Evolutionary conservation across 148 eudicot genomes (phyloP).

Genomic region (Rhododendron kiyosumense): DNA sequence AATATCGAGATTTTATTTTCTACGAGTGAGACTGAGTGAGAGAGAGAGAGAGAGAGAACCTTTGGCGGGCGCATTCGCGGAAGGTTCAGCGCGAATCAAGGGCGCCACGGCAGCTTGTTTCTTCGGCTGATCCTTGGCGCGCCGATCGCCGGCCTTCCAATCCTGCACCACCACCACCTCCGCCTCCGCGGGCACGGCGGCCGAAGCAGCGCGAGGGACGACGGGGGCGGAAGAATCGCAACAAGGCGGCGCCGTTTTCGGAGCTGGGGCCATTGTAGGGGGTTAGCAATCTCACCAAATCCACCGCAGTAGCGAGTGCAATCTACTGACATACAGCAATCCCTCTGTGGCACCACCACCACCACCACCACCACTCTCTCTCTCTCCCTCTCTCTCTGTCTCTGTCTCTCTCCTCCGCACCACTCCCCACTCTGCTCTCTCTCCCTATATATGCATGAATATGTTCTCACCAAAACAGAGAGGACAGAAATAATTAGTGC

Average conservation of each 20-base stretch:
- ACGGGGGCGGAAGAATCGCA: constrained; percentile 14
- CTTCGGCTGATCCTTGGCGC: constrained; percentile 15
- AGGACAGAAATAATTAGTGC: neutral
- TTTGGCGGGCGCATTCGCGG: constrained; percentile 35
- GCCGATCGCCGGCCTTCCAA: constrained; percentile 17
- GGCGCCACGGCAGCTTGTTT: constrained; percentile 23
- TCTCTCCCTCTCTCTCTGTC: constrained; percentile 6
- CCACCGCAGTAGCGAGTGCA: constrained; percentile 39
- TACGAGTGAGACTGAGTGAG: neutral
- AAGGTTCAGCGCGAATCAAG: constrained; percentile 35
- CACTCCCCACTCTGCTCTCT: constrained; percentile 11
- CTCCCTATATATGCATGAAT: neutral
- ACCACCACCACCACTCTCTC: constrained; percentile 12
- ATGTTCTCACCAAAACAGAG: neutral
- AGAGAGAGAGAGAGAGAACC: constrained; percentile 17
- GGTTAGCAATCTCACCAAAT: constrained; percentile 56
- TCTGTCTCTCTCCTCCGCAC: constrained; percentile 7
- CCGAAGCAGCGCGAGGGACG: constrained; percentile 15
- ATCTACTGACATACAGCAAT: constrained; percentile 69
- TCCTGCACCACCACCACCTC: constrained; percentile 19
- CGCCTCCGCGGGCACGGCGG: constrained; percentile 18
- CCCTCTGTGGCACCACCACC: constrained; percentile 1
- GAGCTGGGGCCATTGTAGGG: constrained; percentile 68
- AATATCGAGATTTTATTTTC: neutral
- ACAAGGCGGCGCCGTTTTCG: constrained; percentile 52